phyloP scores from a whole-genome alignment of 192 early-diverging fungal species.

The Coemansia sp. region DNA sequence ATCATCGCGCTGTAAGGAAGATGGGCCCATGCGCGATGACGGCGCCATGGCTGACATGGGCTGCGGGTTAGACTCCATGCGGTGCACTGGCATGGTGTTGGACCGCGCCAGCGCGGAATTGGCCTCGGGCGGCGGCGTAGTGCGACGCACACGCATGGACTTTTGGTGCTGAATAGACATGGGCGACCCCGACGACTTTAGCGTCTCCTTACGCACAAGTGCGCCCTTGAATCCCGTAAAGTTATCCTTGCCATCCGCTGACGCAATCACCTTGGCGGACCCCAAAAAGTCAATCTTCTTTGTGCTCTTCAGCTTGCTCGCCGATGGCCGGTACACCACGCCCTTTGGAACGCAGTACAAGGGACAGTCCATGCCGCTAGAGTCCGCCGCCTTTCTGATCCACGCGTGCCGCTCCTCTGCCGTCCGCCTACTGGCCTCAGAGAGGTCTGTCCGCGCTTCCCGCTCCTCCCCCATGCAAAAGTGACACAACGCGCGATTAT shows the following conservation, averaged over 20 bases:
- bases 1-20: conserved; percentile 17
- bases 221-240: conserved; percentile 60
- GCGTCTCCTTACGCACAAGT: conserved; percentile 53
- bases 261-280: conserved; percentile 84
- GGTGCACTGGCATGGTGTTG: conserved; percentile 50
- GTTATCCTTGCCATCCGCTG: conserved; percentile 57
- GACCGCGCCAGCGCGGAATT: conserved; percentile 41
- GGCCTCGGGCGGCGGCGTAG: conserved; percentile 48
- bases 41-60: conserved; percentile 11
- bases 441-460: conserved; percentile 71
- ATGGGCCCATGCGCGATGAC: conserved; percentile 11
- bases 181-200: conserved; percentile 25
- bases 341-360: conserved; percentile 80
- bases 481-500: conserved; percentile 87
- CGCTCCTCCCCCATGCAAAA: conserved; percentile 74
- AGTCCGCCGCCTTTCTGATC: conserved; percentile 66
- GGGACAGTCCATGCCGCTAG: conserved; percentile 63
- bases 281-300: conserved; percentile 80
- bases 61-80: conserved; percentile 22
- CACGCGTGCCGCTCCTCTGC: conserved; percentile 69
- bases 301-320: conserved; percentile 82
- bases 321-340: conserved; percentile 81
- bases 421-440: conserved; percentile 56
- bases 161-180: conserved; percentile 40
- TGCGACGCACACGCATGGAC: conserved; percentile 50